Evolutionary conservation across 495 filamentous ascomycete species (phyloP), one percentile per base, ranked within the genome.

Genomic region (Usnea hakonensis): DNA sequence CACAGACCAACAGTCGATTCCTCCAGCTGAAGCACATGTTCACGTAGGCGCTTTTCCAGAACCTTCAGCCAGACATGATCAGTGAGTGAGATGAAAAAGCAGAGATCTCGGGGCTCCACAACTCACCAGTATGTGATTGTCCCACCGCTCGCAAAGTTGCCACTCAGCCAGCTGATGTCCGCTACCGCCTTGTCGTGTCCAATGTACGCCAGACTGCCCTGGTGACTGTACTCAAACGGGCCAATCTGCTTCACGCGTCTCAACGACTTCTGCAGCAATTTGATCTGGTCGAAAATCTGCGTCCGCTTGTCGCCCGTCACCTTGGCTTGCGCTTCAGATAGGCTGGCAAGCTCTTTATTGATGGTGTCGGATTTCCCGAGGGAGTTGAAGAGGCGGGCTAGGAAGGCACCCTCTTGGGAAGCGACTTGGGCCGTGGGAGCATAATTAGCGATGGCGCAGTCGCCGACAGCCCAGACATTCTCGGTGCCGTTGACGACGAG

Each of bases 21-120:
- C 94, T 88, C 48, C 86, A 90, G 83, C 91, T 96, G 75, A 97
- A 99, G 84, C 92, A 97, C 94, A 99, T 99, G 83, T 88, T 95
- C 75, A 99, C 79, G 75, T 99, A 99, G 57, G 94, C 95, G 72
- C 87, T 91, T 74, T 90, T 82, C 94, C 94, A 98, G 85, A 98
- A 97, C 68, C 97, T 84, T 17, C 36, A 33, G 14, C 19, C 32
- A 59, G 17, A 7, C 9, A 2, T 11, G 8, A 3, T 30, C 30
- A 32, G 32, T 26, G 17, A 23, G 10, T 13, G 32, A 8, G 36
- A n/a, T 13, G 32, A 8, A 48, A n/a, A 19, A 50, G 26, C 30
- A 35, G 5, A 28, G 36, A 11, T 9, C 0, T 37, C 41, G 48
- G 46, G 43, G 32, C 7, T 11, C 8, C n/a, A 33, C 13, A 9